phyloP scores from a whole-genome alignment of 2,329 filamentous ascomycete genomes.

The Aspergillus pseudonomiae region DNA sequence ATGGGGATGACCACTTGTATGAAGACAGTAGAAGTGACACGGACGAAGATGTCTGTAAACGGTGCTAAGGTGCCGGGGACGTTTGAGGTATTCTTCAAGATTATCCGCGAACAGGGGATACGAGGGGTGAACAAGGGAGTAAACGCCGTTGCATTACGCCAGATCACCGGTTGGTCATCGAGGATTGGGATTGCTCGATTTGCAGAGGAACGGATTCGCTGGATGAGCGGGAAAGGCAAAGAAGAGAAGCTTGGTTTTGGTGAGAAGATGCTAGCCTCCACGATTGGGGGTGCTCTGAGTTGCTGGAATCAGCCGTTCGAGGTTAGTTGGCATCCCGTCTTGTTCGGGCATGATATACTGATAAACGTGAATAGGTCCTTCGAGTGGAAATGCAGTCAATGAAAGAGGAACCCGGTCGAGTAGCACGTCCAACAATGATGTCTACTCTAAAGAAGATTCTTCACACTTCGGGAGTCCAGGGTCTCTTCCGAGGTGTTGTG shows the following conservation, averaged over 20 bases:
- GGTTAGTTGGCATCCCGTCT: too few relatives aligned
- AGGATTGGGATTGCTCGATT: constrained; percentile 28
- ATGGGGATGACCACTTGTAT: constrained; percentile 99
- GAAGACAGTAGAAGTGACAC: constrained; percentile 99
- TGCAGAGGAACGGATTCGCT: neutral
- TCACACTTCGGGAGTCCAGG: neutral
- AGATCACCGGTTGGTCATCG: constrained; percentile 23
- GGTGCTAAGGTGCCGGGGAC: too few relatives aligned
- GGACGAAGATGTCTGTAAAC: constrained; percentile 55
- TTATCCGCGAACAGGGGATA: constrained; percentile 9
- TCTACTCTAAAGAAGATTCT: neutral
- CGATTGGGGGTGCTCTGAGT: too few relatives aligned
- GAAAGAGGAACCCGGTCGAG: too few relatives aligned
- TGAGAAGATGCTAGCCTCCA: too few relatives aligned
- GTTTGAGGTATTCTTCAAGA: neutral
- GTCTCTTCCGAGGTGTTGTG: neutral
- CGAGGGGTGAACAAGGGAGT: constrained; percentile 19
- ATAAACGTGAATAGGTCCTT: too few relatives aligned
- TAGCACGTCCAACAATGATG: too few relatives aligned
- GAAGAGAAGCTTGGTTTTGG: too few relatives aligned
- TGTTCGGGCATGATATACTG: too few relatives aligned
- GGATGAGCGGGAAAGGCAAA: too few relatives aligned
- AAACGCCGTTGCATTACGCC: constrained; percentile 19
- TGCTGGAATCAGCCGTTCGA: too few relatives aligned
- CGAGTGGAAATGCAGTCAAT: too few relatives aligned